Base-by-base conservation (phyloP, 2,329 filamentous ascomycete genomes). In the Thermoascus crustaceus region DNA sequence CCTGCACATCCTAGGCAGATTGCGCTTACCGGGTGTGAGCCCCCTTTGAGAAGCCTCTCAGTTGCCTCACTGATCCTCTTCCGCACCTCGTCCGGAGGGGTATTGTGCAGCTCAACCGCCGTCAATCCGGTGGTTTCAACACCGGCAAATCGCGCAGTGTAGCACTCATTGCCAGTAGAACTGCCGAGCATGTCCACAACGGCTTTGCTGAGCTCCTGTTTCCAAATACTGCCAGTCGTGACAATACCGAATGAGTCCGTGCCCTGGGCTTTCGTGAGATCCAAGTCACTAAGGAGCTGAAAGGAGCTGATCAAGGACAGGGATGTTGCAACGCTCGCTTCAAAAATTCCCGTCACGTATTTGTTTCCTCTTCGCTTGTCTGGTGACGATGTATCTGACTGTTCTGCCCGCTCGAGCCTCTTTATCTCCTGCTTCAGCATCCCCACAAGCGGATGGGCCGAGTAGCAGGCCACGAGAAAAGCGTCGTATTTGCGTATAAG, bases 381-480 rank as follows among this genome's bases (percentile, higher is more conserved):
- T 42, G 8, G 52, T 37, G 14, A 42, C 29, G 4, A 57, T 60
- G 34, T 57, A 49, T 1, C 53, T 44, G 8, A n/a, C 2, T 40
- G 16, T 18, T 38, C 29, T 14, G 38, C 27, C 16, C 44, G 34
- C 33, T 57, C 49, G 1, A 43, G 25, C n/a, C 45, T 46, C n/a
- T 32, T 33, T 30, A 66, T 58, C 9, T 64, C 50, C n/a, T 61
- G 44, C 40, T 69, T 69, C 7, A 94, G 63, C 32, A 71, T 58
- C 0, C 68, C 58, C 0, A 94, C 84, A 0, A 95, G 72, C 0
- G 82, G 78, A 53, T 95, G 87, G 1, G 82, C 77, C 40, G 84
- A 91, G 65, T 85, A 96, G 64, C 89, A 95, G 13, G 87, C 87
- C 2, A 95, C 73, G 1, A 95, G 71, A 42, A 93, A 80, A n/a